These are phyloP conservation scores for Rehmannia glutinosa DNA, from an alignment of 257 asterid genomes.

Conservation along the genomic window DNA sequence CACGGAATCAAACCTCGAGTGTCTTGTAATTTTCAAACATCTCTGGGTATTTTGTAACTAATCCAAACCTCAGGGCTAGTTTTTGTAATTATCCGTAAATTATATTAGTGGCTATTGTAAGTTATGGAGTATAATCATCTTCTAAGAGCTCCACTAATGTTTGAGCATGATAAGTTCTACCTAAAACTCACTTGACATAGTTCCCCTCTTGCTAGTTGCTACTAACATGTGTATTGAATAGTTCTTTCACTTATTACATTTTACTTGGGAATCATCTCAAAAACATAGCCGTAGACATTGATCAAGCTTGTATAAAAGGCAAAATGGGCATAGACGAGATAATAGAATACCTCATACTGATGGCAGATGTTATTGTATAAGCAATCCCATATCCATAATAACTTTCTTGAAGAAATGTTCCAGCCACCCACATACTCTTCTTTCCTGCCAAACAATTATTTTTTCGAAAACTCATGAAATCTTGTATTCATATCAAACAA, in stretches of 20 bases:
- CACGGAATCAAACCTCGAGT: too few species aligned
- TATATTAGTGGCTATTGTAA: too few species aligned
- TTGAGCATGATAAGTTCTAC: too few species aligned
- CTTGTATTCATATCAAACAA: neutral
- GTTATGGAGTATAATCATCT: too few species aligned
- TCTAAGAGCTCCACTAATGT: too few species aligned
- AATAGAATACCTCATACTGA: conserved; percentile 57
- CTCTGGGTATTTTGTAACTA: too few species aligned
- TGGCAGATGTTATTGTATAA: conserved; percentile 56
- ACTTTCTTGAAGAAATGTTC: conserved; percentile 48
- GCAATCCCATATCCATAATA: conserved; percentile 58
- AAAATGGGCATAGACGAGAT: neutral
- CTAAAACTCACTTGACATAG: too few species aligned
- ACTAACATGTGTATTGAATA: neutral
- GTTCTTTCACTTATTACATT: neutral
- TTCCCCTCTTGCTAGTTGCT: too few species aligned
- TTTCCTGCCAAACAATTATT: conserved; percentile 38
- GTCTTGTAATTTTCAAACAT: too few species aligned
- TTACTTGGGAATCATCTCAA: neutral
- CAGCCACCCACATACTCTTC: conserved; percentile 48
- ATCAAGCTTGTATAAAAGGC: neutral
- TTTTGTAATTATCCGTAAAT: too few species aligned
- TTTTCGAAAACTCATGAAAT: neutral
- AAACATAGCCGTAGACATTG: neutral
- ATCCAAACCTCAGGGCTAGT: too few species aligned